Evolutionary conservation across 768 basidiomycete genomes (phyloP).

Genomic region (Mycena galopus): DNA sequence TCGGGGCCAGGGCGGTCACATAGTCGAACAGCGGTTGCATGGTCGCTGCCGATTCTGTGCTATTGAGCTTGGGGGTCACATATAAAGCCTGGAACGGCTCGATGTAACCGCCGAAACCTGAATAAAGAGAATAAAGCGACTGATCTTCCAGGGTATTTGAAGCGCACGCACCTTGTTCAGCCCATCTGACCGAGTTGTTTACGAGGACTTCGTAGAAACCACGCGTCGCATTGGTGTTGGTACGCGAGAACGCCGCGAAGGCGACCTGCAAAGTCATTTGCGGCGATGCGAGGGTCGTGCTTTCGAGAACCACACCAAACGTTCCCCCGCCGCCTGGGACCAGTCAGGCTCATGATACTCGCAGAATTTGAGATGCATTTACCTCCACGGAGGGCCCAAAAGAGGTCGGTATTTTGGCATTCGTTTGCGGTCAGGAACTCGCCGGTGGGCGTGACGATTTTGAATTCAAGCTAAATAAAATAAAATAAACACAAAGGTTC

Average conservation of each 20-base stretch:
- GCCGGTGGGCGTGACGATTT: conserved; percentile 55
- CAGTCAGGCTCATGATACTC: no score
- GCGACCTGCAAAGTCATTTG: conserved; percentile 41
- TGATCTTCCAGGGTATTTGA: no score
- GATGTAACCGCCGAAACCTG: conserved; percentile 52
- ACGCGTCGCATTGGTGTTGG: conserved; percentile 34
- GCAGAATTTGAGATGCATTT: no score
- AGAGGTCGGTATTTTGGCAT: no score
- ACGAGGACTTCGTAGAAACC: conserved; percentile 41
- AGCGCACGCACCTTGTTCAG: conserved; percentile 40
- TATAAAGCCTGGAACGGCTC: conserved; percentile 41
- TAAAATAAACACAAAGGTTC: not conserved
- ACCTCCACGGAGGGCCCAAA: no score
- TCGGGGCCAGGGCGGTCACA: conserved; percentile 29
- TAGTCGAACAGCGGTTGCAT: conserved; percentile 44
- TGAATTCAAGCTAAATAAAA: conserved; percentile 49
- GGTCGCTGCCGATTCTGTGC: conserved; percentile 43
- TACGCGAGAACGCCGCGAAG: conserved; percentile 35
- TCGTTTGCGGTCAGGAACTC: no score
- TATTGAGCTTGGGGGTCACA: conserved; percentile 47
- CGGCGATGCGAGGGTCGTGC: no score
- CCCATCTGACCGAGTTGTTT: conserved; percentile 42
- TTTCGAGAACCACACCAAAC: no score
- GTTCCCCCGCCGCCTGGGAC: no score
- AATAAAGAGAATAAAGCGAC: not conserved